Percentiles rank a stretch among this genome's conserved stretches.
These are phyloP conservation scores for Leucocoprinus birnbaumii DNA, from an alignment of 768 basidiomycete species.

Conservation along the genomic window DNA sequence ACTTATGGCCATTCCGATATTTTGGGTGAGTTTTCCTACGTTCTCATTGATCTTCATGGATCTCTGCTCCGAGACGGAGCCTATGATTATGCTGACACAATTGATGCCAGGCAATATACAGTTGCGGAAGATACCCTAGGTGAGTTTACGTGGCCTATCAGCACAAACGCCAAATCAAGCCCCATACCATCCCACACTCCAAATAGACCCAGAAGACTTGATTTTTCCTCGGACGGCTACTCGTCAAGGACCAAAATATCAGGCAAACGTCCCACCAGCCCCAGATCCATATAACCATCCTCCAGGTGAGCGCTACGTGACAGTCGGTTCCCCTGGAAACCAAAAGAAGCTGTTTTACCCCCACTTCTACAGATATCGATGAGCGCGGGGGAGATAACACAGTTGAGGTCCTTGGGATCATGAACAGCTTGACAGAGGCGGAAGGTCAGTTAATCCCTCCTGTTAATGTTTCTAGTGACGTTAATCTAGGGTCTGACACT, in stretches of 20 bases:
- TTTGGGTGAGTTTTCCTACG: slow-evolving; percentile 70
- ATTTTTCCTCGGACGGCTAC: slow-evolving; percentile 94
- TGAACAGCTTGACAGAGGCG: slow-evolving; percentile 60
- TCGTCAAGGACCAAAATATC: slow-evolving; percentile 86
- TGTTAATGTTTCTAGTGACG: slow-evolving; percentile 14
- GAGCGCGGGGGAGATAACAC: slow-evolving; percentile 70
- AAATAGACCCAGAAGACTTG: slow-evolving; percentile 88
- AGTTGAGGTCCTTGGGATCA: slow-evolving; percentile 65
- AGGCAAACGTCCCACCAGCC: slow-evolving; percentile 55
- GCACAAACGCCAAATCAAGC: neutral
- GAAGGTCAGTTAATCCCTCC: slow-evolving; percentile 52
- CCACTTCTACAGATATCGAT: slow-evolving; percentile 45
- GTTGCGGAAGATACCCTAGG: slow-evolving; percentile 90
- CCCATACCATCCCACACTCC: slow-evolving; percentile 19
- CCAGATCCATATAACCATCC: slow-evolving; percentile 38
- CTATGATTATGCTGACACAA: slow-evolving; percentile 5
- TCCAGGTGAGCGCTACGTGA: slow-evolving; percentile 28
- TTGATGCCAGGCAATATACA: slow-evolving; percentile 67
- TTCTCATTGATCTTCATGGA: neutral
- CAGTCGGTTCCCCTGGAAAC: neutral
- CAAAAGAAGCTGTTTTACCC: slow-evolving; percentile 14
- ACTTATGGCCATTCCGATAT: slow-evolving; percentile 94
- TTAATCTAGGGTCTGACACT: slow-evolving; percentile 19
- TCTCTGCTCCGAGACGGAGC: slow-evolving; percentile 11
- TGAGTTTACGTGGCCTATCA: slow-evolving; percentile 27